Evolutionary conservation across 2,329 filamentous ascomycete species (phyloP), one percentile per base, ranked within the genome.

Genomic region (Aspergillus amoenus): DNA sequence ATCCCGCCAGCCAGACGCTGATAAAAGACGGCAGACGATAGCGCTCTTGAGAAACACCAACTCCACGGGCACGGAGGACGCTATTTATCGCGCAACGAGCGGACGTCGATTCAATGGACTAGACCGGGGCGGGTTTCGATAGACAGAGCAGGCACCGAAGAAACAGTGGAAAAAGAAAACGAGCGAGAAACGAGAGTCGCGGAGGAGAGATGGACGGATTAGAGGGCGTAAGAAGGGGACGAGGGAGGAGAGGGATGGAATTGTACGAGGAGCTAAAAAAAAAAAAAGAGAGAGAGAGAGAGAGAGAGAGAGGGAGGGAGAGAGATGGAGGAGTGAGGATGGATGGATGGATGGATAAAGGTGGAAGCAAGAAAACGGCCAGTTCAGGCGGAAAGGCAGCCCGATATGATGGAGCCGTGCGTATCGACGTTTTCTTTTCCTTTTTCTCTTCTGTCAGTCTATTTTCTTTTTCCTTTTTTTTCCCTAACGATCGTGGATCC

Each of bases 401-500:
- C 62, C 58, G 56, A 61, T 51, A 47, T 52, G 51, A 58, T 50
- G 55, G 60, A 59, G 51, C 53, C 55, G 55, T 56, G 49, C 50
- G 52, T 56, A 51, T 61, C 52, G 56, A 43, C 55, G 49, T 27
- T 52, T 49, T 52, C 34, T 32, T 41, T 50, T 27, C 51, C 47
- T 53, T 59, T 52, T 56, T 52, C 40, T 37, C 32, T 24, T 34
- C 24, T 48, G 17, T 53, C 45, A 56, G 41, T 56, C 37, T 46
- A 40, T 48, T 51, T 45, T 49, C 55, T 54, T 58, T 57, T 57
- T 57, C 52, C 50, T 51, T 59, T 37, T 52, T 52, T 62, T 64
- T 59, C 42, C 32, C 51, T 55, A 70, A 69, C 63, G 65, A 62
- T 63, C 66, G 67, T 69, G 68, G 68, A 70, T 69, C 69, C 67